Percentiles rank a stretch among this genome's conserved stretches.
phyloP scores from a whole-genome alignment of 2,329 filamentous ascomycete species.

The Diaporthe nobilis region DNA sequence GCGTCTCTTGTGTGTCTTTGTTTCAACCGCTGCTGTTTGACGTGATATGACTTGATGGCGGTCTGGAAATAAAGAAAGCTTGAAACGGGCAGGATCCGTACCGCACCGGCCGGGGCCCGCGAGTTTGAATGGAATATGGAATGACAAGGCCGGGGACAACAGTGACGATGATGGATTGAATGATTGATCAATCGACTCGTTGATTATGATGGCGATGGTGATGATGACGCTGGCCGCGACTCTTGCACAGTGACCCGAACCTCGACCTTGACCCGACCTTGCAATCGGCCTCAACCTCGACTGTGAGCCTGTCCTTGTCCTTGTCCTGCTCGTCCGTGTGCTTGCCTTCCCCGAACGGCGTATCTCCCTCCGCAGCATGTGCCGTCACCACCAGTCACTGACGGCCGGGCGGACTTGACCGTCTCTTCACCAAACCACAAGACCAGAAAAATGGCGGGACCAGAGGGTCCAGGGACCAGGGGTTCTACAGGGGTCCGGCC shows the following conservation, averaged over 20 bases:
- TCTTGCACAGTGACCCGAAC: background rate
- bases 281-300: background rate
- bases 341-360: background rate
- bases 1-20: background rate
- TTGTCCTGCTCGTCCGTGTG: background rate
- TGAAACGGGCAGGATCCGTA: conserved; percentile 32
- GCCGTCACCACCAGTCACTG: background rate
- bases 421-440: conserved; percentile 34
- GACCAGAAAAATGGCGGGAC: conserved; percentile 22
- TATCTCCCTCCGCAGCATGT: background rate
- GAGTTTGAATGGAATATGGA: conserved; percentile 6
- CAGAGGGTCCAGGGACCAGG: conserved; percentile 14
- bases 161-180: background rate
- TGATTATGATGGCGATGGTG: background rate
- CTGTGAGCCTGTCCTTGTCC: background rate
- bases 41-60: conserved; percentile 25
- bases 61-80: conserved; percentile 23
- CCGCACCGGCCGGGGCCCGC: conserved; percentile 18
- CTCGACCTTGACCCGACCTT: background rate
- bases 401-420: conserved; percentile 21
- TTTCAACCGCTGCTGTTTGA: conserved; percentile 8
- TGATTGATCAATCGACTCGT: background rate
- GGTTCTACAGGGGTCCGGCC: conserved; percentile 1
- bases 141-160: background rate
- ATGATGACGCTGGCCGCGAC: background rate